Evolutionary conservation across 768 basidiomycete genomes (phyloP), one percentile per base, ranked within the genome.

Genomic region (Phylloporus rhodoxanthus): DNA sequence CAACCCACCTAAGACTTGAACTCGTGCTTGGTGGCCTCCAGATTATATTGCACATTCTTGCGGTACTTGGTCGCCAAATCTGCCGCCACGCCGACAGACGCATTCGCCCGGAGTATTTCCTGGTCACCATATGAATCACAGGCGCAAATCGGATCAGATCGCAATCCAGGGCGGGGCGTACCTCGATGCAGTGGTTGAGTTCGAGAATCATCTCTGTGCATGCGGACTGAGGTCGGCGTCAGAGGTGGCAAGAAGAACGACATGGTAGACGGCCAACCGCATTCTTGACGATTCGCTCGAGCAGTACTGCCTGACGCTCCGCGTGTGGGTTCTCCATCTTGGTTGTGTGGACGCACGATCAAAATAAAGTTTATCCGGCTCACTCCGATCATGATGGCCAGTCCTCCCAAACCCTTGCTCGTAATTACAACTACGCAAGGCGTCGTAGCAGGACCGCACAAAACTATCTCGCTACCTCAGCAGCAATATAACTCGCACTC

Each of bases 241-340:
- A 52, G 50, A 25, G 30, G 2, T 14, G 3, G 38, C 10, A 33
- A 23, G 28, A 15, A 41, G 8, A 41, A 8, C 10, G 10, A 38
- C 19, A 40, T 17, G 13, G 32, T 23, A 34, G 36, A 34, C 8
- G 11, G 73, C 84, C 55, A 54, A 92, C 92, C 6, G 87, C 81
- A 57, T 91, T 95, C 70, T 93, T 94, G 21, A 91, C 72, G 59
- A 97, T 93, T 23, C 93, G 80, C 57, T 95, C 90, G 3, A 96
- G 76, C 17, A 95, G 78, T 40, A 93, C 84, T 28, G 89, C 91
- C 64, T 97, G 93, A 37, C 88, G 78, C 68, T 94, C 91, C 44
- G 90, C 89, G 58, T 97, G 92, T 19, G 93, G 93, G 66, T 95
- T 95, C 70, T 96, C 91, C 93, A 96, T 95, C 47, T 46, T 43